Evolutionary conservation across 129 eudicot genomes (phyloP), one percentile per base, ranked within the genome.

Genomic region (Flaveria linearis): DNA sequence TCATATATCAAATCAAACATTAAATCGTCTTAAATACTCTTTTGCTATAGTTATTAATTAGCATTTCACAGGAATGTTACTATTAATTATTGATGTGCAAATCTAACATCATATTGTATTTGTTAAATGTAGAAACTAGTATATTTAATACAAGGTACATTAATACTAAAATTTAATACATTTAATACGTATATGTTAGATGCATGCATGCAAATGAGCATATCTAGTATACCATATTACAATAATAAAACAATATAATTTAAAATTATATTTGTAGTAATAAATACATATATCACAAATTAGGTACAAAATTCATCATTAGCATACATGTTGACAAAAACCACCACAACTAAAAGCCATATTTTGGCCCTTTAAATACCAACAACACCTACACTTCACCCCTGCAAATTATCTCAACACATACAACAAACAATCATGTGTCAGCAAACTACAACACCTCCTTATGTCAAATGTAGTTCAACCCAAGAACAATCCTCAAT

Each of bases 371-470:
- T 82, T 63, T 85, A 84, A 78, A 84, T 72, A 82, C 82, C 85
- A 58, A 62, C 52, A 67, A 43, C 25, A 13, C 17, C 23, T 28
- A 36, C 78, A 50, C 77, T 73, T 61, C 41, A 72, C 83, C 77
- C 81, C 85, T 18, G 23, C 74, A 79, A 84, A 45, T 41, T 67
- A 69, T 76, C 75, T 65, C 60, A 75, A 78, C 71, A 56, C 70
- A 28, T 15, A 33, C 74, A 18, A 52, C 22, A 43, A 47, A 36
- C 50, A 64, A 73, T 74, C 76, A 89, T 89, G 94, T 89, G 94
- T 47, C 83, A 82, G 28, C 81, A 50, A 81, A 46, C 81, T 55
- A 43, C 89, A 18, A 80, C 91, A 18, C 81, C 86, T 51, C 53
- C 75, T 28, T 61, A 66, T 73, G 76, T 75, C 86, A 78, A 69